Base-by-base conservation (phyloP, 768 basidiomycete genomes). In the Rhizopogon vinicolor region DNA sequence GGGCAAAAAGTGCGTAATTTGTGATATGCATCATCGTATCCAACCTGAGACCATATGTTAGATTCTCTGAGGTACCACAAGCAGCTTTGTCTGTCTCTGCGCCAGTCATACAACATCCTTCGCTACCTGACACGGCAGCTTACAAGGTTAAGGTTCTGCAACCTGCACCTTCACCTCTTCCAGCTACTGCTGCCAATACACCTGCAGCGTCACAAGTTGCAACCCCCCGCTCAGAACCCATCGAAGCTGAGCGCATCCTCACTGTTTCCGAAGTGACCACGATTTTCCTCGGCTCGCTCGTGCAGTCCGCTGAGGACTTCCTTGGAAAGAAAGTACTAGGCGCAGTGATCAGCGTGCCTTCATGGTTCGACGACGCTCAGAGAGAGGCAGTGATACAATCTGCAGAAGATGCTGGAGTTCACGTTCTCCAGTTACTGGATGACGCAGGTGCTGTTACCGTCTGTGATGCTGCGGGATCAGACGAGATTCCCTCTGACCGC, bases 241-340 rank as follows among this genome's bases (percentile, higher is more conserved):
- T 78, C 10, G 78, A 78, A 8, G 77, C 75, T 1, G 81, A 83
- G 45, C 87, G 91, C 42, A 78, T 87, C 55, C 77, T 98, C 28
- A 91, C 91, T 44, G 86, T 89, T 2, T 83, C 85, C 16, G 93
- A 98, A 65, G 89, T 87, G 12, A 83, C 91, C 31, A 80, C 87
- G 41, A 82, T 94, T 63, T 98, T 96, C 81, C 78, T 99, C 39
- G 76, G 77, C 51, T 91, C 89, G 3, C 84, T 99, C 35, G 72
- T 93, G 58, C 79, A 89, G 59, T 94, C 91, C 39, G 96, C 95
- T 6, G 83, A 87, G 61, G 93, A 94, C 68, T 98, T 95, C 72
- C 80, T 98, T 12, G 93, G 93, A 12, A 85, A 83, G 65, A 80
- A 82, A 29, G 77, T 91, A 37, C 73, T 82, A 43, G 90, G 89